Conservation (phyloP, 768 basidiomycete species). For the Russula vinacea region DNA sequence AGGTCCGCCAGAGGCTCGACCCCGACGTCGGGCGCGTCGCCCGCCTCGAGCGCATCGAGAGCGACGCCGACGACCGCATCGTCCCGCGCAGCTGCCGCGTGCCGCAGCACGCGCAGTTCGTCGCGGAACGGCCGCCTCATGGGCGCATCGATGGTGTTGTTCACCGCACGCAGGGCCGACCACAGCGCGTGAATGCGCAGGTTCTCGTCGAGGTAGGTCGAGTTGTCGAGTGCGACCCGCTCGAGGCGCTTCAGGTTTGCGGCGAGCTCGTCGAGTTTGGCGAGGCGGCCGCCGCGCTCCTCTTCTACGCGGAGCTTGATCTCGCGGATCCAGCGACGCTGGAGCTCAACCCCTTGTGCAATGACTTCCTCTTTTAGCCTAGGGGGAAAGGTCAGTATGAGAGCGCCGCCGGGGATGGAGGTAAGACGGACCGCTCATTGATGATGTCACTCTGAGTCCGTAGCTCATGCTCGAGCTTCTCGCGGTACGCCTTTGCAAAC, state of each 20-base stretch:
- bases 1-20: conserved; percentile 90
- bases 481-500: conserved; percentile 75
- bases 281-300: conserved; percentile 92
- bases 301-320: conserved; percentile 95
- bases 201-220: conserved; percentile 87
- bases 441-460: conserved; percentile 87
- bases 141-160: conserved; percentile 58
- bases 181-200: conserved; percentile 88
- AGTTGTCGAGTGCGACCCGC: conserved; percentile 88
- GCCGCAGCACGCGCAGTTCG: conserved; percentile 80
- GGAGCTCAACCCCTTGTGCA: conserved; percentile 95
- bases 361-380: conserved; percentile 94
- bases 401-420: background rate
- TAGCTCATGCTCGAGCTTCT: conserved; percentile 82
- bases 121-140: conserved; percentile 82
- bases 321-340: conserved; percentile 93
- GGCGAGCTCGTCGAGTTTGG: conserved; percentile 91
- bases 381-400: conserved; percentile 3
- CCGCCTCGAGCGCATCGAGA: conserved; percentile 64
- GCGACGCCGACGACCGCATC: conserved; percentile 64
- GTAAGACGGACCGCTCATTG: conserved; percentile 76
- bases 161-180: conserved; percentile 84
- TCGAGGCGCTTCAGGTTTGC: conserved; percentile 88
- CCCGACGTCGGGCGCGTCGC: conserved; percentile 72
- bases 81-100: conserved; percentile 66